These are phyloP conservation scores for Rutstroemia sp. DNA, from an alignment of 2,329 filamentous ascomycete genomes.

Conservation along the genomic window DNA sequence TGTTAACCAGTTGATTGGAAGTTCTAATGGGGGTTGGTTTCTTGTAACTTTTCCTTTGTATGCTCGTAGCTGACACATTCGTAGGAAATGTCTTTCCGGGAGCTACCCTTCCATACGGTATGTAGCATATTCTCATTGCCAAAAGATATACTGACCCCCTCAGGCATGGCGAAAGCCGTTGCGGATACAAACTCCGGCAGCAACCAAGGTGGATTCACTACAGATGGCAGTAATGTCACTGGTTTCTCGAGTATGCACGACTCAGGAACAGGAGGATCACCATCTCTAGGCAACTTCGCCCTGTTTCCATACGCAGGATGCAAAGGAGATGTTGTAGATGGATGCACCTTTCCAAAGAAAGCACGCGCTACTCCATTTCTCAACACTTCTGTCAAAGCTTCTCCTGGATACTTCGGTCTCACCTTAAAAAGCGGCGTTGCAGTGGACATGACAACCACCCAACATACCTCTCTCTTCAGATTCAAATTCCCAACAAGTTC, in stretches of 20 bases:
- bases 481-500: slow-evolving; percentile 49
- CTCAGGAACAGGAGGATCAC: slow-evolving; percentile 39
- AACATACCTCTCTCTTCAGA: slow-evolving; percentile 56
- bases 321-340: slow-evolving; percentile 51
- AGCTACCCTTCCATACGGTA: slow-evolving; percentile 45
- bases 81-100: slow-evolving; percentile 45
- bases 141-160: slow-evolving; percentile 11
- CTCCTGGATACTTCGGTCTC: slow-evolving; percentile 59
- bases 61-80: background rate
- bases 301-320: slow-evolving; percentile 61
- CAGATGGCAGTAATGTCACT: slow-evolving; percentile 33
- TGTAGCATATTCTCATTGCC: background rate
- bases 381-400: slow-evolving; percentile 45
- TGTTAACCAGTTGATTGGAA: slow-evolving; percentile 47
- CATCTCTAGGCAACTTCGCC: slow-evolving; percentile 67
- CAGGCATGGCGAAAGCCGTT: slow-evolving; percentile 42
- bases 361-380: slow-evolving; percentile 33
- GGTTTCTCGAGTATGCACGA: slow-evolving; percentile 34
- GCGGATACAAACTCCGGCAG: slow-evolving; percentile 44
- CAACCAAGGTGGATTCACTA: slow-evolving; percentile 50
- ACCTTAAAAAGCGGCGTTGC: slow-evolving; percentile 47
- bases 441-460: slow-evolving; percentile 60
- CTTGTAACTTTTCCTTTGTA: background rate
- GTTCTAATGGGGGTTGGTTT: slow-evolving; percentile 41
- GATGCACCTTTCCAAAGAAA: slow-evolving; percentile 51